Evolutionary conservation across 768 basidiomycete genomes (phyloP).

Genomic region (Macrolepiota fuliginosa): DNA sequence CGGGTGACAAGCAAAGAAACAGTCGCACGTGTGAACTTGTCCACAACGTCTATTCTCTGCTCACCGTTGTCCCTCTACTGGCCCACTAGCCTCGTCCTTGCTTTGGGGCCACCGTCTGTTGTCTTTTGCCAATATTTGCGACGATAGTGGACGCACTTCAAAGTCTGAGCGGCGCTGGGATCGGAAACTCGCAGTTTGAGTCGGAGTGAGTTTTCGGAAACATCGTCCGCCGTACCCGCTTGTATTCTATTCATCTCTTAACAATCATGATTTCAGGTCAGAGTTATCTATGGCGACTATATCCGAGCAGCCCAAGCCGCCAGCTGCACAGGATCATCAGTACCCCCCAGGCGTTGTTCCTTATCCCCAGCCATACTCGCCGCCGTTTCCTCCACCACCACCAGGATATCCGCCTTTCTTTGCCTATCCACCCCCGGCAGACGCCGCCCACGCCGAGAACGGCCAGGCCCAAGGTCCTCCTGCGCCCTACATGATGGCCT

Average conservation of each 20-base stretch:
- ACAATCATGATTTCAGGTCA: slow-evolving; percentile 10
- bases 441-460: slow-evolving; percentile 34
- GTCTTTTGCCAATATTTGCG: background rate
- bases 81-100: background rate
- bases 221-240: slow-evolving; percentile 19
- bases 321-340: slow-evolving; percentile 28
- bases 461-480: slow-evolving; percentile 31
- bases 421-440: slow-evolving; percentile 39
- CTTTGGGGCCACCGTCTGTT: background rate
- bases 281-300: slow-evolving; percentile 21
- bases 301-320: slow-evolving; percentile 32
- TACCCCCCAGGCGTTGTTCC: slow-evolving; percentile 31
- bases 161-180: slow-evolving; percentile 41
- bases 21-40: slow-evolving; percentile 10
- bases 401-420: slow-evolving; percentile 37
- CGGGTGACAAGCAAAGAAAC: background rate
- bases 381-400: slow-evolving; percentile 28
- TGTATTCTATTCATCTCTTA: slow-evolving; percentile 11
- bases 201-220: slow-evolving; percentile 44
- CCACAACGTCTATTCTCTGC: slow-evolving; percentile 2
- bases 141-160: slow-evolving; percentile 5
- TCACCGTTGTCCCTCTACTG: background rate
- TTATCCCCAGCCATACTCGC: slow-evolving; percentile 30
- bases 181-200: slow-evolving; percentile 38
- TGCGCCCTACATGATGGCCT: slow-evolving; percentile 40